phyloP scores from a whole-genome alignment of 768 basidiomycete species.

The Pleurotus tuoliensis region DNA sequence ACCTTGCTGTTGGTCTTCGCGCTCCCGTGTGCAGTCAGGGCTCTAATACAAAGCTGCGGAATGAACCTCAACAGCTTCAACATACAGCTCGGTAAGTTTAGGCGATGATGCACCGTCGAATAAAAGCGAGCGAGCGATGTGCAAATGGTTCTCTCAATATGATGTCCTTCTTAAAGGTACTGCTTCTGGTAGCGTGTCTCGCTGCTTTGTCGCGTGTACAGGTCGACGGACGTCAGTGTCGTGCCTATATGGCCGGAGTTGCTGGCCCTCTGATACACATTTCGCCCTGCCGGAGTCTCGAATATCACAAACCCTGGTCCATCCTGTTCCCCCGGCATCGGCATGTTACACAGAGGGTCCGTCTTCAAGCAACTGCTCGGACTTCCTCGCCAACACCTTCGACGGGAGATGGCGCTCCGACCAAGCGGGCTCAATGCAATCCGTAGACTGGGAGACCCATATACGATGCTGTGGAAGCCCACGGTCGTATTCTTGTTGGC shows the following conservation, averaged over 20 bases:
- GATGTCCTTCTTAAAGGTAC: too few species aligned
- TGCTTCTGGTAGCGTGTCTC: too few species aligned
- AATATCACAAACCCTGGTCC: conserved; percentile 41
- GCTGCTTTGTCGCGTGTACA: too few species aligned
- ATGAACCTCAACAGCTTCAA: too few species aligned
- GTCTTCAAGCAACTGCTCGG: conserved; percentile 35
- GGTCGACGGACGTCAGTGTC: conserved; percentile 18
- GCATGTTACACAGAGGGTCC: conserved; percentile 35
- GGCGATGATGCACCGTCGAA: too few species aligned
- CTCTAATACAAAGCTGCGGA: too few species aligned
- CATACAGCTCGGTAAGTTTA: too few species aligned
- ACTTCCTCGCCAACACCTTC: conserved; percentile 19
- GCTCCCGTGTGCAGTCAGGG: too few species aligned
- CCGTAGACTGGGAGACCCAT: conserved; percentile 27
- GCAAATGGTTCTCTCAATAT: neutral
- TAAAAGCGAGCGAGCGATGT: neutral
- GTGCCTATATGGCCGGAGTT: conserved; percentile 37
- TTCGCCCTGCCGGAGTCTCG: conserved; percentile 29
- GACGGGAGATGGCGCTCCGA: conserved; percentile 38
- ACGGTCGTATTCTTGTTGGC: conserved; percentile 42
- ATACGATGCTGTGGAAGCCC: conserved; percentile 33
- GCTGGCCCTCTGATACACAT: conserved; percentile 36
- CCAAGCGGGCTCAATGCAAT: conserved; percentile 36
- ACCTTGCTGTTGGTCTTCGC: too few species aligned
- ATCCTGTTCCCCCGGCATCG: conserved; percentile 34